Percentiles rank a stretch among this genome's conserved stretches.
Evolutionary conservation across 2,329 filamentous ascomycete species (phyloP).

Genomic region (Alternaria sp.): DNA sequence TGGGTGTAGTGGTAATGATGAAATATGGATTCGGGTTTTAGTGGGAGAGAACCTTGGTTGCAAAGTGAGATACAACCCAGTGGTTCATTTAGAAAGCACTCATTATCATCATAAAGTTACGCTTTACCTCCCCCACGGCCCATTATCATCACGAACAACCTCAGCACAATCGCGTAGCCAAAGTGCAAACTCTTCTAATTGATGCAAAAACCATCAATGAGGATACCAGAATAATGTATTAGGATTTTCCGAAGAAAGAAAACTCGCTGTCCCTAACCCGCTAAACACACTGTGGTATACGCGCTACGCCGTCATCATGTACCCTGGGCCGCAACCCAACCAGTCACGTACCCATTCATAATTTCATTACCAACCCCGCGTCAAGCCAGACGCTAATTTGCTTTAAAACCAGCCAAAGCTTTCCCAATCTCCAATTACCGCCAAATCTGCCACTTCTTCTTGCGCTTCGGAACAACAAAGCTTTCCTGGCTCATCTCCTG

Average conservation of each 20-base stretch:
- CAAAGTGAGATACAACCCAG: not conserved
- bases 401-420: conserved; percentile 5
- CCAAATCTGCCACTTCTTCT: conserved; percentile 53
- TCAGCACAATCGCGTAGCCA: not conserved
- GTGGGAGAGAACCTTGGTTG: not conserved
- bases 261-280: conserved; percentile 2
- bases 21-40: not conserved
- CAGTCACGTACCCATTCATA: conserved; percentile 12
- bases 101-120: not conserved
- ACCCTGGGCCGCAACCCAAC: not conserved
- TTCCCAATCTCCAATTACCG: conserved; percentile 15
- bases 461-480: conserved; percentile 50
- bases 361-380: conserved; percentile 10
- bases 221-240: conserved; percentile 1
- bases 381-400: not conserved
- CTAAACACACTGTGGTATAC: conserved; percentile 11
- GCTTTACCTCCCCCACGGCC: not conserved
- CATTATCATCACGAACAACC: not conserved
- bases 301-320: conserved; percentile 13
- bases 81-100: not conserved
- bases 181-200: not conserved
- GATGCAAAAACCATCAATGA: not conserved
- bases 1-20: not conserved
- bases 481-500: conserved; percentile 44
- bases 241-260: not conserved